Evolutionary conservation across 169 alveolate species (phyloP).

Genomic region (Plasmodium gallinaceum): DNA sequence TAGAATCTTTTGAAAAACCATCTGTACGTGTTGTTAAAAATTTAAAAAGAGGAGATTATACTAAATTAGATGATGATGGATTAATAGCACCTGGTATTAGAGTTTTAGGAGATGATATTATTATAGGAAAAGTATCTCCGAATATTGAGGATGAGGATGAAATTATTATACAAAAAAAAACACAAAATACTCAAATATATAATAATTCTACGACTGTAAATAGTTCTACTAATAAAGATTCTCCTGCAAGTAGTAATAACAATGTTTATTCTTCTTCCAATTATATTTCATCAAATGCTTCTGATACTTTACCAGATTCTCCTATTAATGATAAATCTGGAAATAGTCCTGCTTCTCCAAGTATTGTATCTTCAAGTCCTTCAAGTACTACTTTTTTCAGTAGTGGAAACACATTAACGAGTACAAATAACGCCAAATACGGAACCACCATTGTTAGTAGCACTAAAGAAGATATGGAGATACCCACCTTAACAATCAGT

Average conservation of each 20-base stretch:
- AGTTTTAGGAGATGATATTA: slow-evolving; percentile 98
- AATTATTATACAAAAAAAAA: slow-evolving; percentile 63
- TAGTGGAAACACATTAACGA: slow-evolving; percentile 18
- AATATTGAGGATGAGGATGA: slow-evolving; percentile 86
- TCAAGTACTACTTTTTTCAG: slow-evolving; percentile 33
- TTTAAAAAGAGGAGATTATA: slow-evolving; percentile 94
- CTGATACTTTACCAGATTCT: slow-evolving; percentile 37
- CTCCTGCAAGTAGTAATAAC: not conserved
- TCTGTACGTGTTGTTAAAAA: slow-evolving; percentile 89
- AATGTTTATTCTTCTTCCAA: slow-evolving; percentile 14
- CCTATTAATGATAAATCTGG: not conserved
- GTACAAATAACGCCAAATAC: not conserved
- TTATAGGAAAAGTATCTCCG: slow-evolving; percentile 97
- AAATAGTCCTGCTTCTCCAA: slow-evolving; percentile 11
- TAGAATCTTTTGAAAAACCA: slow-evolving; percentile 95
- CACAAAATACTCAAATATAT: not conserved
- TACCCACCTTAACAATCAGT: slow-evolving; percentile 72
- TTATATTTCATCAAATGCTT: not conserved
- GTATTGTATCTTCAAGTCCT: slow-evolving; percentile 34
- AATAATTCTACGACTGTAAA: no score
- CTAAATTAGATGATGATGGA: slow-evolving; percentile 98
- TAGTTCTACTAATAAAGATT: slow-evolving; percentile 7
- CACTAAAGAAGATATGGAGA: slow-evolving; percentile 68
- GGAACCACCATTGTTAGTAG: slow-evolving; percentile 48
- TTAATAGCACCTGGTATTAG: slow-evolving; percentile 97